Percentiles rank a stretch among this genome's conserved stretches.
These are phyloP conservation scores for Fragaria vesca DNA, from an alignment of 306 rosid genomes.

Conservation along the genomic window DNA sequence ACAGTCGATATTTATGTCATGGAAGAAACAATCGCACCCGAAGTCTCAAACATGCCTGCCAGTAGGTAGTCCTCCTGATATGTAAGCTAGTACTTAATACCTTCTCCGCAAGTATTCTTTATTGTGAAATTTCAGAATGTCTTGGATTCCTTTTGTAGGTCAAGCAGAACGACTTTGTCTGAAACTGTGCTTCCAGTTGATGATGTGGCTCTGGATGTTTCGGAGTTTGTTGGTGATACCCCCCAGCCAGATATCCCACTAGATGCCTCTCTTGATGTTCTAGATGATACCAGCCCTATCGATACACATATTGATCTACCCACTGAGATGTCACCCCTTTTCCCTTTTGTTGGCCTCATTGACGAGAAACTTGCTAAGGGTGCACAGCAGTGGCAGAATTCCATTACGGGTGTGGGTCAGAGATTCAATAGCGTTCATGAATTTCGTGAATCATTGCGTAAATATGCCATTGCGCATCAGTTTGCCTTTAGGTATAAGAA, in stretches of 20 bases:
- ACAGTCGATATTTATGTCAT: conserved; percentile 63
- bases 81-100: conserved; percentile 28
- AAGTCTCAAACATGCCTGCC: conserved; percentile 78
- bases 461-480: conserved; percentile 95
- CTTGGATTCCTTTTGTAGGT: conserved; percentile 49
- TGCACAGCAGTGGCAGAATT: conserved; percentile 91
- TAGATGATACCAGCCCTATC: conserved; percentile 51
- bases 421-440: conserved; percentile 87
- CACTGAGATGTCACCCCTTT: conserved; percentile 42
- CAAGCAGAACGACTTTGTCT: conserved; percentile 96
- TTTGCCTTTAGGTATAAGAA: conserved; percentile 94
- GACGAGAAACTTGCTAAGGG: conserved; percentile 74
- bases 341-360: conserved; percentile 36
- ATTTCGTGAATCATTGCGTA: conserved; percentile 89
- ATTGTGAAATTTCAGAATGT: conserved; percentile 21
- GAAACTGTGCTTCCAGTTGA: conserved; percentile 68
- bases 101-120: conserved; percentile 18
- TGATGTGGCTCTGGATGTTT: conserved; percentile 36
- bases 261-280: conserved; percentile 46
- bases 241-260: conserved; percentile 33
- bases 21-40: conserved; percentile 60
- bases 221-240: conserved; percentile 42
- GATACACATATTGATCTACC: conserved; percentile 47
- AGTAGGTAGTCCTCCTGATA: conserved; percentile 79
- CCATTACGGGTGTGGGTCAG: conserved; percentile 94